Conservation (phyloP, 306 rosid species). For the Pueraria montana region DNA sequence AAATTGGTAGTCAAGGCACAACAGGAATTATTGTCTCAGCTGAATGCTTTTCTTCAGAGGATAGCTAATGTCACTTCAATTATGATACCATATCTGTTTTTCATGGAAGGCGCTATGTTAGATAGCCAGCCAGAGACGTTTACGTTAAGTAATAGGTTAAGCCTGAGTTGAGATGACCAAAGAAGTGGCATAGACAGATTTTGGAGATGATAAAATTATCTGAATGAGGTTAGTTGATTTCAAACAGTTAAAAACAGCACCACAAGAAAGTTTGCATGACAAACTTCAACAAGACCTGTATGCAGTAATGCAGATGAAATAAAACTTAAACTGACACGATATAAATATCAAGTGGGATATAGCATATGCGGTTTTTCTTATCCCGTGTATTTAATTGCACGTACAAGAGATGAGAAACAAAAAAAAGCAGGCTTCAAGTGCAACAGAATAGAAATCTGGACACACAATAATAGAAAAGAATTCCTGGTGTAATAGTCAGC, state of each 20-base stretch:
- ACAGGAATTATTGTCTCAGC: constrained; percentile 7
- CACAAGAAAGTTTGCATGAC: constrained; percentile 5
- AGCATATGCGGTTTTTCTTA: not conserved
- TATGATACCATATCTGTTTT: constrained; percentile 24
- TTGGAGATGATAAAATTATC: not conserved
- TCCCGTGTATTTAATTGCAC: not conserved
- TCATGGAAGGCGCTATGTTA: not conserved
- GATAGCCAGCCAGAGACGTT: constrained; percentile 14
- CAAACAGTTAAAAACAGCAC: constrained; percentile 15
- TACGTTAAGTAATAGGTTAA: not conserved
- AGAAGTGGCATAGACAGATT: constrained; percentile 6
- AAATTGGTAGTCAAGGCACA: constrained; percentile 24
- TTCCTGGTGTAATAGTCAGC: not conserved
- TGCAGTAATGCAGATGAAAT: not conserved
- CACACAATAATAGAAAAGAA: constrained; percentile 8
- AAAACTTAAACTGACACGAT: constrained; percentile 3
- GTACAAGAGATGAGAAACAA: not conserved
- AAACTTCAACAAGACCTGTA: not conserved
- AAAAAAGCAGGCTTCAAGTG: not conserved
- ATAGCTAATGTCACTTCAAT: constrained; percentile 20
- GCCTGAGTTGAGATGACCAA: constrained; percentile 6
- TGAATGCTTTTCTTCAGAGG: constrained; percentile 8
- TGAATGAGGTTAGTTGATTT: constrained; percentile 11
- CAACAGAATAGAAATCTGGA: constrained; percentile 2
- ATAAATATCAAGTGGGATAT: not conserved